A percentile compares a stretch with the other conserved stretches of the same genome.
These are phyloP conservation scores for Brassica nigra DNA, from an alignment of 345 rosid genomes.

Conservation along the genomic window DNA sequence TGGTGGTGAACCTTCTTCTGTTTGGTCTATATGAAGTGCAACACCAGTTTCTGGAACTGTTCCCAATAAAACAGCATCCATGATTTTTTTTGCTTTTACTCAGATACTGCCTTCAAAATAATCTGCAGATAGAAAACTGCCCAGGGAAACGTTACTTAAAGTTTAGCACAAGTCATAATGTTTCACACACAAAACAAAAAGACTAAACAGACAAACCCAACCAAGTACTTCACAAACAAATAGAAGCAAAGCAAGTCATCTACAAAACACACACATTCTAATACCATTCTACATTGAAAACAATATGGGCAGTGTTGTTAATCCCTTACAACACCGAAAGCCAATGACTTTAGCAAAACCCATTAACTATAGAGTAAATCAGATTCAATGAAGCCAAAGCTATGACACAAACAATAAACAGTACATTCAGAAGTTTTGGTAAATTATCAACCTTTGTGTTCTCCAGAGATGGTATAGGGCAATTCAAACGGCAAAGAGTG, in stretches of 20 bases:
- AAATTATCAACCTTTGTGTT: background rate
- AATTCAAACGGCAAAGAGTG: background rate
- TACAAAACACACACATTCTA: background rate
- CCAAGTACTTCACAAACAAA: background rate
- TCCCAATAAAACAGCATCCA: conserved; percentile 25
- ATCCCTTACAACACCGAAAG: background rate
- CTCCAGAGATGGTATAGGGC: background rate
- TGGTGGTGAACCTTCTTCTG: conserved; percentile 1
- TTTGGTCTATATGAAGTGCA: background rate
- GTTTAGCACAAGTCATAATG: background rate
- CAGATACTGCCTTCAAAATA: background rate
- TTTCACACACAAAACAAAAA: background rate
- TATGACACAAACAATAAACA: background rate
- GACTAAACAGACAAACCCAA: background rate
- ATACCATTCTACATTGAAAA: background rate
- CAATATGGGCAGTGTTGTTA: background rate
- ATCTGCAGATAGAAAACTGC: conserved; percentile 16
- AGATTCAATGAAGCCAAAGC: background rate
- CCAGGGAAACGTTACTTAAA: conserved; percentile 3
- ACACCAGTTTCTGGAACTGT: conserved; percentile 4
- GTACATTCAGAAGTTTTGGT: background rate
- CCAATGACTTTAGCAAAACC: background rate
- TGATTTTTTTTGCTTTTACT: background rate
- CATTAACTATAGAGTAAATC: background rate
- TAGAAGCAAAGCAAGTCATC: background rate